Base-by-base conservation (phyloP, 768 basidiomycete genomes). In the Suillus ampliporus region DNA sequence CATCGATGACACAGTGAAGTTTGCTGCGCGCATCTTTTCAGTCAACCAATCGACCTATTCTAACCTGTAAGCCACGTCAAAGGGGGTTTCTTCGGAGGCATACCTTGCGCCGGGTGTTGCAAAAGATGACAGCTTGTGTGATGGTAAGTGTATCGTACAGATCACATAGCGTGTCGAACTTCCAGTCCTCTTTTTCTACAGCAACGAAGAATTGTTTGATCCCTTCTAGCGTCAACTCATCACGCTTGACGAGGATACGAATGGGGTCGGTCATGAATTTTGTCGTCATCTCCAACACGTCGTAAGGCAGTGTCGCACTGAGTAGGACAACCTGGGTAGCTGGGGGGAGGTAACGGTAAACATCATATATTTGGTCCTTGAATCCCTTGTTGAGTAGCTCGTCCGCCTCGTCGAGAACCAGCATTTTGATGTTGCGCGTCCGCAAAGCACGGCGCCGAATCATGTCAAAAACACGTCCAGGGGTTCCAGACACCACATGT, bases 191-290 rank as follows among this genome's bases (percentile, higher is more conserved):
- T 80, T 98, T 97, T 80, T 98, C 97, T 61, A 99, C 97, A 51
- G 96, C 97, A 57, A 99, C 94, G 83, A 95, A 95, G 80, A 96
- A 96, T 75, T 97, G 94, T 71, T 95, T 95, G 80, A 96, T 95
- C 10, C 92, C 92, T 72, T 99, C 97, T 61, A 98, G 84, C 57
- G 97, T 97, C 84, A 98, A 85, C 79, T 99, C 97, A 73, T 98
- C 96, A 90, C 95, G 94, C 84, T 98, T 97, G 77, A 99, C 96
- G 69, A 98, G 89, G 70, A 99, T 97, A 51, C 95, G 92, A 74
- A 99, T 95, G 38, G 97, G 97, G 77, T 98, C 95, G 58, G 93
- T 94, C 96, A 99, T 98, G 83, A 99, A 98, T 80, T 99, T 98
- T 41, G 94, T 97, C 21, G 97, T 98, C 92, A 98, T 97, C 81